Conservation (phyloP, 1,139 yeast species). For the Taphrina populina region DNA sequence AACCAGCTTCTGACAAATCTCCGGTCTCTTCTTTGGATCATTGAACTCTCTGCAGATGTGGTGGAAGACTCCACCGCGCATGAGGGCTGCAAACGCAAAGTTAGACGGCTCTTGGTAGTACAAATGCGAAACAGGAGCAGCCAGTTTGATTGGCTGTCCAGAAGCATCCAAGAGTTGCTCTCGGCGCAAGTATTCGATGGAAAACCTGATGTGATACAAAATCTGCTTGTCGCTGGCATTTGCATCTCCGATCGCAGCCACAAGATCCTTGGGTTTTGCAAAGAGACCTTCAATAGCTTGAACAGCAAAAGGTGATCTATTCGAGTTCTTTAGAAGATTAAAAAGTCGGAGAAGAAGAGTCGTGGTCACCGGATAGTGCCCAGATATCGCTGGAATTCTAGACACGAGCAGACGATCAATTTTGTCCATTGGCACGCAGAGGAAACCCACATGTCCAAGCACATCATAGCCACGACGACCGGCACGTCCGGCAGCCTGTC, state of each 20-base stretch:
- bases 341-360: slow-evolving; percentile 29
- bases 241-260: slow-evolving; percentile 22
- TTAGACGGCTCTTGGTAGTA: slow-evolving; percentile 35
- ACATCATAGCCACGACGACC: slow-evolving; percentile 36
- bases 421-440: slow-evolving; percentile 35
- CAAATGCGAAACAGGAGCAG: slow-evolving; percentile 29
- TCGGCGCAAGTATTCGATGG: slow-evolving; percentile 33
- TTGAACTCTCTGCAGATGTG: slow-evolving; percentile 22
- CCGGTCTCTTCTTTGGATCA: slow-evolving; percentile 25
- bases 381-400: slow-evolving; percentile 34
- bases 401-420: slow-evolving; percentile 34
- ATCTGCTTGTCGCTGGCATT: slow-evolving; percentile 23
- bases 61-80: slow-evolving; percentile 35
- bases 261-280: slow-evolving; percentile 30
- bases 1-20: slow-evolving; percentile 19
- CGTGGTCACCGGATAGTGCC: slow-evolving; percentile 34
- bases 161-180: slow-evolving; percentile 33
- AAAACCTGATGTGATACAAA: slow-evolving; percentile 33
- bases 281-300: slow-evolving; percentile 31
- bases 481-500: slow-evolving; percentile 36
- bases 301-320: slow-evolving; percentile 31
- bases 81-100: slow-evolving; percentile 30
- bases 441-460: slow-evolving; percentile 35
- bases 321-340: slow-evolving; percentile 28
- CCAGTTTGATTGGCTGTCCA: slow-evolving; percentile 33